Conservation (phyloP, 306 rosid species). For the Dryas alaskensis region DNA sequence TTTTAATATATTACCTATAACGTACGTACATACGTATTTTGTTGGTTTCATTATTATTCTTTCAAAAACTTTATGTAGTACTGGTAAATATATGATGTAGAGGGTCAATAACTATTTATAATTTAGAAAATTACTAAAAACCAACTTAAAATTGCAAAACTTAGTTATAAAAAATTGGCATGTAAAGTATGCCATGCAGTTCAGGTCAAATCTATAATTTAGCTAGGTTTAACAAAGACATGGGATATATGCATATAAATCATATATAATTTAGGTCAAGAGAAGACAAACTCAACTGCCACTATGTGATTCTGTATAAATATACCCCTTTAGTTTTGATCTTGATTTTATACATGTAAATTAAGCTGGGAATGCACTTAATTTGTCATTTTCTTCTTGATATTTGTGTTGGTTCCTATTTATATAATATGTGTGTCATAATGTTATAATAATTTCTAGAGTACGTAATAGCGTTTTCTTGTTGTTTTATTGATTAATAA, state of each 20-base stretch:
- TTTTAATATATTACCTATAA: slow-evolving; percentile 31
- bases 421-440: no score
- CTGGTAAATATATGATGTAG: neutral
- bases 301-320: neutral
- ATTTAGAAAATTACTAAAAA: neutral
- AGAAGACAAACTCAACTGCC: slow-evolving; percentile 2
- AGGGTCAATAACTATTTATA: neutral
- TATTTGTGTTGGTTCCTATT: no score
- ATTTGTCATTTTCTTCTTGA: no score
- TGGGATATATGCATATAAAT: slow-evolving; percentile 3
- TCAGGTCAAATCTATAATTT: neutral
- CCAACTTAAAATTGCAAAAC: neutral
- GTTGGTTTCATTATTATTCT: neutral
- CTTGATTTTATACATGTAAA: no score
- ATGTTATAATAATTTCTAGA: no score
- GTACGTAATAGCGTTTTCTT: no score
- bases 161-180: slow-evolving; percentile 24
- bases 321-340: neutral
- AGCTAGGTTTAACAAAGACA: slow-evolving; percentile 25
- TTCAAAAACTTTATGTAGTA: neutral
- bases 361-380: no score
- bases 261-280: neutral
- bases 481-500: no score
- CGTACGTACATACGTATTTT: neutral
- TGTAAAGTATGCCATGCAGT: slow-evolving; percentile 23